Evolutionary conservation across 192 early-diverging fungal species (phyloP).

Genomic region (Linderina pennispora): DNA sequence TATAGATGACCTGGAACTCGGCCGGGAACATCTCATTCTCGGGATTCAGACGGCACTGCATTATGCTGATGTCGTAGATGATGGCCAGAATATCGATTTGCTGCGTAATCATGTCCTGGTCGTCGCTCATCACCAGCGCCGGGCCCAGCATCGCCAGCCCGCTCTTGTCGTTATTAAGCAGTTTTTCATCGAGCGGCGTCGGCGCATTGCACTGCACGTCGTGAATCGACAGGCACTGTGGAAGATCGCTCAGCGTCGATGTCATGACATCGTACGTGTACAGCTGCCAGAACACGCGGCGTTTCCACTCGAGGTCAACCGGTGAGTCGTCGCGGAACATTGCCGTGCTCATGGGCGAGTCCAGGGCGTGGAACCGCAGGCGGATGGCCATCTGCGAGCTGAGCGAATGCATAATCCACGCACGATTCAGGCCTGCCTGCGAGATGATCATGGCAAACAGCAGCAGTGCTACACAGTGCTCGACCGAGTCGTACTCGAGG

Average conservation of each 20-base stretch:
- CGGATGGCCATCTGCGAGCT: constrained; percentile 46
- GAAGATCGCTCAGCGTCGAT: constrained; percentile 31
- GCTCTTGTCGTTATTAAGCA: no score
- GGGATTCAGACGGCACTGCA: constrained; percentile 23
- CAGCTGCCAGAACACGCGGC: constrained; percentile 47
- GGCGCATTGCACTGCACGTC: constrained; percentile 35
- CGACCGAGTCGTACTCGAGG: constrained; percentile 39
- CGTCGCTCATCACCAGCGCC: constrained; percentile 29
- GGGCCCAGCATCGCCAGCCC: constrained; percentile 25
- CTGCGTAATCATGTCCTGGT: constrained; percentile 13
- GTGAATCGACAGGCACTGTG: constrained; percentile 15
- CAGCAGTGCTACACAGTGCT: constrained; percentile 39
- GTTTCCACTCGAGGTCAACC: constrained; percentile 38
- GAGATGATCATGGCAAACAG: constrained; percentile 36
- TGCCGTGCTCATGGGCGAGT: constrained; percentile 26
- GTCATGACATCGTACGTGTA: constrained; percentile 33
- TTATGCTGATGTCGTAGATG: constrained; percentile 25
- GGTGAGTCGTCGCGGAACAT: constrained; percentile 22
- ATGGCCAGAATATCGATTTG: constrained; percentile 35
- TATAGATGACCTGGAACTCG: constrained; percentile 8
- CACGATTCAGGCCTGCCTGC: constrained; percentile 36
- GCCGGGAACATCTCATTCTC: constrained; percentile 23
- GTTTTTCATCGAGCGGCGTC: constrained; percentile 4
- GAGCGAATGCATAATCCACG: constrained; percentile 45
- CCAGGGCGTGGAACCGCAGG: constrained; percentile 36